phyloP scores from a whole-genome alignment of 225 moss, liverwort and hornwort species.

The Straminergon stramineum region DNA sequence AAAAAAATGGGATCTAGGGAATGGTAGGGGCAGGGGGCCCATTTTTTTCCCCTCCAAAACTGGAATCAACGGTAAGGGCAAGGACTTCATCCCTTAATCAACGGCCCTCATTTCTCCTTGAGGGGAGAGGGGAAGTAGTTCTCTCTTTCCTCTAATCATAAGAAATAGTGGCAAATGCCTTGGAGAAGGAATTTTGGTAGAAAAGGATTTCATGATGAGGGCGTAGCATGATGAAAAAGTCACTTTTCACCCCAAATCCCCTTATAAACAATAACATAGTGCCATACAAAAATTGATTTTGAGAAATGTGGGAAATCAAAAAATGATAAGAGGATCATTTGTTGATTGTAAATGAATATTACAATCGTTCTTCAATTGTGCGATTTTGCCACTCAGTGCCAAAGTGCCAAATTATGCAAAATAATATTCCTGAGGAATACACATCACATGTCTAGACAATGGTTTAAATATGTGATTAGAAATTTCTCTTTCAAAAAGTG shows the following conservation, averaged over 20 bases:
- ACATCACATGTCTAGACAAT: neutral
- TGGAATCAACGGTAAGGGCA: no score
- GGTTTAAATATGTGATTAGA: neutral
- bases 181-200: neutral
- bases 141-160: no score
- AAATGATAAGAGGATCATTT: neutral
- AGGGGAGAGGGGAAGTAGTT: no score
- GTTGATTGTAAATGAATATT: neutral
- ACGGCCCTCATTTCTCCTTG: no score
- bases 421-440: rapidly evolving
- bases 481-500: neutral
- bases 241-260: neutral
- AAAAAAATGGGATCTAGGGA: no score
- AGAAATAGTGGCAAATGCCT: rapidly evolving
- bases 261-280: neutral
- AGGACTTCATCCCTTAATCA: no score
- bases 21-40: no score
- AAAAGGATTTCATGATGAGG: neutral
- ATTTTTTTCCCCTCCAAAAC: no score
- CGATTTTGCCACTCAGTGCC: rapidly evolving
- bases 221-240: rapidly evolving
- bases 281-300: neutral
- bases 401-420: neutral
- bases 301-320: neutral
- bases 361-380: rapidly evolving